Base-by-base conservation (phyloP, 768 basidiomycete genomes). In the Pholiota conissans region DNA sequence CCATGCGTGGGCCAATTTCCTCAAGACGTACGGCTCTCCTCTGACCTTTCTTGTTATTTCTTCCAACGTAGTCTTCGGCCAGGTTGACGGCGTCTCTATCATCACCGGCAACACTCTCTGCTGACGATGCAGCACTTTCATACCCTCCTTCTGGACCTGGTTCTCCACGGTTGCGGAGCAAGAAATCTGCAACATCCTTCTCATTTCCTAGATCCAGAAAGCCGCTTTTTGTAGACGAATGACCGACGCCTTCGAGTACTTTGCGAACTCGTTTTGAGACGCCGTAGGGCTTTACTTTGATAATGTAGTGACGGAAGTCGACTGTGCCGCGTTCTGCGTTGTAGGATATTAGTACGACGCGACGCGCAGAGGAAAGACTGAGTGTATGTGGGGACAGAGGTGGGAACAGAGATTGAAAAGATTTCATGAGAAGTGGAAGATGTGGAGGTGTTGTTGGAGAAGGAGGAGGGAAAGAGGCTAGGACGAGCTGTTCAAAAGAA, bases 391-490 rank as follows among this genome's bases (percentile, higher is more conserved):
- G 92, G 10, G 91, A 80, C 47, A 99, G 91, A 0, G 97, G 90
- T 4, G 97, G 97, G 75, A 98, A 99, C 59, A 99, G 78, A 28
- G 92, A 89, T 71, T 98, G 97, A 76, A 99, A 97, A 57, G 94
- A 85, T 73, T 97, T 97, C 83, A 95, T 89, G 67, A 98, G 83
- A 57, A 98, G 87, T 34, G 92, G 82, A 35, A 98, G 80, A 69
- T 98, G 94, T 2, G 87, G 85, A 2, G 93, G 89, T 2, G 89
- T 89, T 22, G 76, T 80, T 2, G 90, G 88, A 9, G 84, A 86
- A 49, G 85, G 88, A 57, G 80, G 85, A 52, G 85, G 93, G 74
- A 86, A 96, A 16, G 87, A 96, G 61, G 89, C 92, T 26, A 98
- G 84, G 2, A 99, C 96, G 57, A 98, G 87, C 96, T 96, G 69